These are phyloP conservation scores for Aspergillus biplanus DNA, from an alignment of 495 filamentous ascomycete genomes.

Conservation along the genomic window DNA sequence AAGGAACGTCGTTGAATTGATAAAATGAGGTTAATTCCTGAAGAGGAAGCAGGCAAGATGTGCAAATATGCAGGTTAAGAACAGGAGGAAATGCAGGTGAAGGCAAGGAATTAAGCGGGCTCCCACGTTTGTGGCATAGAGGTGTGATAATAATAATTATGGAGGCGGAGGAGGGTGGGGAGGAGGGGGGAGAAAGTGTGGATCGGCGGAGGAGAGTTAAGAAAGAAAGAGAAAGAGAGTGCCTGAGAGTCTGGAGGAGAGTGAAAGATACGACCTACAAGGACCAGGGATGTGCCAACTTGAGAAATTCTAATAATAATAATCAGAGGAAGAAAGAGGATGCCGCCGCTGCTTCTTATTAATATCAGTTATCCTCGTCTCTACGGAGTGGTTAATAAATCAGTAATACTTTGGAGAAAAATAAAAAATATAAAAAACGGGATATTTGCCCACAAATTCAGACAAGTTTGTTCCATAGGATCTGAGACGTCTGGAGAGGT, in stretches of 20 bases:
- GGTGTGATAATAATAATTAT: conserved; percentile 8
- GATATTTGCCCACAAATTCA: conserved; percentile 20
- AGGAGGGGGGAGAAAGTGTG: conserved; percentile 8
- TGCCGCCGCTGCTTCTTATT: neutral
- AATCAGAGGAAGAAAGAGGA: neutral
- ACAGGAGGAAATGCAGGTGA: conserved; percentile 27
- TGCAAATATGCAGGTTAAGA: conserved; percentile 24
- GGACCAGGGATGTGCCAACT: neutral
- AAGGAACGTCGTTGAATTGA: conserved; percentile 6
- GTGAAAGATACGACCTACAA: neutral
- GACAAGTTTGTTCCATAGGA: conserved; percentile 18
- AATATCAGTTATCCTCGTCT: conserved; percentile 10
- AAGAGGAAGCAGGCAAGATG: conserved; percentile 16
- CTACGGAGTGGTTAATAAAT: conserved; percentile 3
- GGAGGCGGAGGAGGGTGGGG: conserved; percentile 19
- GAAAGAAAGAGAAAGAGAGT: neutral
- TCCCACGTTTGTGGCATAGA: conserved; percentile 22
- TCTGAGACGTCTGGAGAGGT: conserved; percentile 25
- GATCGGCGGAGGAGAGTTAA: conserved; percentile 20
- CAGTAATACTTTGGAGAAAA: neutral
- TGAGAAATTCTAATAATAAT: too few relatives aligned
- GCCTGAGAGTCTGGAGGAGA: neutral
- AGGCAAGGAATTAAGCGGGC: conserved; percentile 20
- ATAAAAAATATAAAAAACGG: conserved; percentile 8
- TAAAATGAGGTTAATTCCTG: conserved; percentile 10